Conservation (phyloP, 768 basidiomycete genomes). For the Saitozyma sp. region DNA sequence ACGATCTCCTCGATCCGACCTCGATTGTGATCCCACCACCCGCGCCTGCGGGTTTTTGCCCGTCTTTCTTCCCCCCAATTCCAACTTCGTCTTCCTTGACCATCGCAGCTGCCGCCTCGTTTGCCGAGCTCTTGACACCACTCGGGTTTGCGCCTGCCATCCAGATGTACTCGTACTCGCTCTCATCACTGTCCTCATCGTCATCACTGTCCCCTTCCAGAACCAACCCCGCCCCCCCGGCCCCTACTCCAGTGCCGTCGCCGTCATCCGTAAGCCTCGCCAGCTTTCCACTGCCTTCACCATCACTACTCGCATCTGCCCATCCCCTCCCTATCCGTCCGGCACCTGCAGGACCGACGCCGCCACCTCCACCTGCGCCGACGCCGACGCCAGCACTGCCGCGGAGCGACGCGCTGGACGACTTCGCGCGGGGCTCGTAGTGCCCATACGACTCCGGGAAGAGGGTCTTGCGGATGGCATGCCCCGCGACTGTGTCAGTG, state of each 20-base stretch:
- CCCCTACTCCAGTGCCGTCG: too few relatives aligned
- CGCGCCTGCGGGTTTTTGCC: too few relatives aligned
- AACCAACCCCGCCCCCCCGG: too few relatives aligned
- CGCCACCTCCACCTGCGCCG: not conserved
- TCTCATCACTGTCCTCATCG: constrained; percentile 4
- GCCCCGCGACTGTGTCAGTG: not conserved
- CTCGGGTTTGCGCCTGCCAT: not conserved
- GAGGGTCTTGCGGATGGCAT: constrained; percentile 1
- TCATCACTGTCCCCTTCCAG: not conserved
- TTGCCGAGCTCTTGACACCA: not conserved
- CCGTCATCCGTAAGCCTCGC: not conserved
- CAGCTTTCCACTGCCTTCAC: not conserved
- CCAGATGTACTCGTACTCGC: not conserved
- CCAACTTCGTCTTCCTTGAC: too few relatives aligned
- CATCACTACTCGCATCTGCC: not conserved
- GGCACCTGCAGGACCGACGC: not conserved
- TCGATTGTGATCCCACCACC: too few relatives aligned
- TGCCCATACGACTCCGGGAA: not conserved
- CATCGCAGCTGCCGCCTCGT: too few relatives aligned
- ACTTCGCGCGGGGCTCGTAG: too few relatives aligned
- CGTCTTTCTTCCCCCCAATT: too few relatives aligned
- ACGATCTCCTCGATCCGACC: too few relatives aligned
- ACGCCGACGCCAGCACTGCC: not conserved
- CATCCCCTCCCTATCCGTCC: not conserved
- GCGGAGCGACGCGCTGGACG: too few relatives aligned